phyloP scores from a whole-genome alignment of 2,329 filamentous ascomycete genomes.

The Diaporthe amygdali region DNA sequence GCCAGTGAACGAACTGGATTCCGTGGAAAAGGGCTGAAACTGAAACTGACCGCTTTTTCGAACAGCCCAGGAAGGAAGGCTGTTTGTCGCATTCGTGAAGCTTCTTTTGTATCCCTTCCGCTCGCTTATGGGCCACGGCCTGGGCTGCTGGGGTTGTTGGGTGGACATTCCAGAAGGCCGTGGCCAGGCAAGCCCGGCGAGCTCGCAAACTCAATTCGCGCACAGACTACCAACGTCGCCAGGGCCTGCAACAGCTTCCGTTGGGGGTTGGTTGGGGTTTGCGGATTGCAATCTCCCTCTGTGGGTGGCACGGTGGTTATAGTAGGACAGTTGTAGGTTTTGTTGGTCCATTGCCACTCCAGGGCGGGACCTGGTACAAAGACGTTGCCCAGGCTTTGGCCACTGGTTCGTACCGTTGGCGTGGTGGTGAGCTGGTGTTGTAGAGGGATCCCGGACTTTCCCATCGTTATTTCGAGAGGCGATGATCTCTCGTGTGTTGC shows the following conservation, averaged over 20 bases:
- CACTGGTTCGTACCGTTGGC: not conserved
- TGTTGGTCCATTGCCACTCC: not conserved
- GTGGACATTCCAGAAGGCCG: not conserved
- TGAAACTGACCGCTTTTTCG: constrained; percentile 6
- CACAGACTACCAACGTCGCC: constrained; percentile 8
- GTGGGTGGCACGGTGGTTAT: not conserved
- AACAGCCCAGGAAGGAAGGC: not conserved
- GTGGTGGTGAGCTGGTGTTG: not conserved
- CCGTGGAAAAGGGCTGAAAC: constrained; percentile 1
- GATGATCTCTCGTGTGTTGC: not conserved
- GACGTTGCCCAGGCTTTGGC: not conserved
- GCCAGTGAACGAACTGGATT: not conserved
- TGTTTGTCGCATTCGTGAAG: constrained; percentile 12
- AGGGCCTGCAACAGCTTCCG: constrained; percentile 11
- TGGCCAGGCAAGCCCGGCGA: not conserved
- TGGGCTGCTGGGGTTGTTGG: not conserved
- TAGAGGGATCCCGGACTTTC: not conserved
- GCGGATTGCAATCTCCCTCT: not conserved
- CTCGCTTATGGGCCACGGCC: constrained; percentile 7
- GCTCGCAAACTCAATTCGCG: constrained; percentile 9
- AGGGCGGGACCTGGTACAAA: not conserved
- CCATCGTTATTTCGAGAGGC: not conserved
- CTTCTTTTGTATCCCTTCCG: constrained; percentile 12
- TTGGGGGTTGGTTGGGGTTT: not conserved
- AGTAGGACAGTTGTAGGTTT: not conserved